Evolutionary conservation across 345 rosid species (phyloP).

Genomic region (Microthlaspi erraticum): DNA sequence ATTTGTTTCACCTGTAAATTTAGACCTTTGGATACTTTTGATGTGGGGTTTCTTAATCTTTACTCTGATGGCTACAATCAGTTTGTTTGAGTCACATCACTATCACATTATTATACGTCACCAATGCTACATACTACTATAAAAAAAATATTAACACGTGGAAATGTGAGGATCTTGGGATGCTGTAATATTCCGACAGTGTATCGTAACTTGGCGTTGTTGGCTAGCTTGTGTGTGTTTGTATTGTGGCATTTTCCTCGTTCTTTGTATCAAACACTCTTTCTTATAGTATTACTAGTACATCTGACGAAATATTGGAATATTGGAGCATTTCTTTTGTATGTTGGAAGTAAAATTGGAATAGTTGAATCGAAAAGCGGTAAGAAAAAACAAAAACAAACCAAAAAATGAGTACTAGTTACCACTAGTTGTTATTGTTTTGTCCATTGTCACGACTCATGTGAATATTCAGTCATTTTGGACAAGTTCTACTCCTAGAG

Average conservation of each 20-base stretch:
- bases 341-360: too few species aligned
- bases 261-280: background rate
- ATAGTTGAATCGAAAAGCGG: too few species aligned
- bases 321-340: too few species aligned
- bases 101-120: constrained; percentile 8
- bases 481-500: too few species aligned
- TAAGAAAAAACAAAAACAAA: too few species aligned
- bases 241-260: constrained; percentile 5
- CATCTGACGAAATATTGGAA: too few species aligned
- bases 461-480: too few species aligned
- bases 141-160: constrained; percentile 22
- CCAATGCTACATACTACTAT: background rate
- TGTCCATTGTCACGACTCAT: too few species aligned
- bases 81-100: constrained; percentile 22
- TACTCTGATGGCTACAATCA: constrained; percentile 33
- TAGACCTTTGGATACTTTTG: constrained; percentile 40
- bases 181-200: constrained; percentile 40
- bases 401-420: too few species aligned
- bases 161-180: constrained; percentile 23
- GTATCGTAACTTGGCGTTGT: constrained; percentile 34
- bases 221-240: constrained; percentile 13
- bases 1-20: constrained; percentile 25
- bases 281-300: too few species aligned
- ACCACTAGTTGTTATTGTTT: too few species aligned
- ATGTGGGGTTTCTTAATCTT: constrained; percentile 32